Conservation (phyloP, 2,329 filamentous ascomycete species). For the Exserohilum turcica region DNA sequence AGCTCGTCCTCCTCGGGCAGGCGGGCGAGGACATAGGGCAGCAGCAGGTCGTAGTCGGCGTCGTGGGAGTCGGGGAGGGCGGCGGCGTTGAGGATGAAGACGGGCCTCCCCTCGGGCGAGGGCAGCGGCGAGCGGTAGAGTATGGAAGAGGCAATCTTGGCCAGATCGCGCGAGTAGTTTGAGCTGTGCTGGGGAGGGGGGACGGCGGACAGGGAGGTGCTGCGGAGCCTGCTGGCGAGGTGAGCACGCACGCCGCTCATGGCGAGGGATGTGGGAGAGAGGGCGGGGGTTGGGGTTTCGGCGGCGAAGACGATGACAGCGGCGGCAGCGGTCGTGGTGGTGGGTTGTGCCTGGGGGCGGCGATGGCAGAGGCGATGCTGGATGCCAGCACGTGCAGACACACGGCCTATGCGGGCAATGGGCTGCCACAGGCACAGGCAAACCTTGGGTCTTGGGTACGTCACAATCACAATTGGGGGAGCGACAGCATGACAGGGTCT, state of each 20-base stretch:
- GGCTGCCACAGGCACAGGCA: too few relatives aligned
- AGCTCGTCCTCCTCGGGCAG: constrained; percentile 62
- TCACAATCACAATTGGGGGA: constrained; percentile 10
- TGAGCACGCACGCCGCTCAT: constrained; percentile 48
- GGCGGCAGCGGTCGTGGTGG: neutral
- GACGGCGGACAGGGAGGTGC: constrained; percentile 54
- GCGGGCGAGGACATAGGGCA: constrained; percentile 61
- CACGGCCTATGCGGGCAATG: neutral
- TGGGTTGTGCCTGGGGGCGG: neutral
- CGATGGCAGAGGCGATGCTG: neutral
- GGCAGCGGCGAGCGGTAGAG: constrained; percentile 60
- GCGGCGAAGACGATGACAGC: neutral
- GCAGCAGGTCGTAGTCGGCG: constrained; percentile 59
- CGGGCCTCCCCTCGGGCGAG: constrained; percentile 55
- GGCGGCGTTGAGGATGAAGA: constrained; percentile 62
- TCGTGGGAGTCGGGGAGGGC: constrained; percentile 61
- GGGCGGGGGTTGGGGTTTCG: neutral
- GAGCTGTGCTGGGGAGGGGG: constrained; percentile 53
- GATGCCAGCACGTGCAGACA: constrained; percentile 20
- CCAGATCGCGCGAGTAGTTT: constrained; percentile 56
- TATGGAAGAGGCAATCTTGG: constrained; percentile 57
- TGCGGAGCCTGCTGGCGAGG: constrained; percentile 46
- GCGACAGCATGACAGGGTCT: constrained; percentile 10
- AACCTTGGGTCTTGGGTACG: constrained; percentile 12
- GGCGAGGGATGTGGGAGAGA: constrained; percentile 18